These are phyloP conservation scores for Chernovozyma aurita DNA, from an alignment of 1,139 yeast genomes.

Conservation along the genomic window DNA sequence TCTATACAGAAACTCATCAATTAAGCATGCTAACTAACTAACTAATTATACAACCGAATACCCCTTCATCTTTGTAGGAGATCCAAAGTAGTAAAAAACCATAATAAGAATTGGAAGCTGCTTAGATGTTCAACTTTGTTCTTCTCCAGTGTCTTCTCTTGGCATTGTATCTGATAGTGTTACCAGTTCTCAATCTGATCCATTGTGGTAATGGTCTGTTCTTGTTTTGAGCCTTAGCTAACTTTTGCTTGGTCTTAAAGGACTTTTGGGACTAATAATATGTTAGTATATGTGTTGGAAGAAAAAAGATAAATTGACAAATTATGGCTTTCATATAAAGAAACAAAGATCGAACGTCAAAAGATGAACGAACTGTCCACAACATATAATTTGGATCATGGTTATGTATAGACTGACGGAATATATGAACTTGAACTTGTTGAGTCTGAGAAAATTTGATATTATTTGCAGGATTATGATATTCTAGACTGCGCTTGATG, in stretches of 20 bases:
- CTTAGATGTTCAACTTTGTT: constrained; percentile 97
- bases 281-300: constrained; percentile 5
- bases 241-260: constrained; percentile 97
- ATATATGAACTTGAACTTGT: too few species aligned
- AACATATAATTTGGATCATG: not conserved
- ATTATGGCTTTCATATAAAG: not conserved
- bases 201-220: constrained; percentile 99
- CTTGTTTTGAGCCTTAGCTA: constrained; percentile 98
- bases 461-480: too few species aligned
- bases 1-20: constrained; percentile 5
- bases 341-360: not conserved
- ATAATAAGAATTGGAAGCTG: constrained; percentile 8
- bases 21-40: constrained; percentile 8
- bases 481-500: too few species aligned
- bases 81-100: constrained; percentile 1
- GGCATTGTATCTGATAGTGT: constrained; percentile 98
- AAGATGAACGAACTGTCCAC: too few species aligned
- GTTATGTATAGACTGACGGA: not conserved
- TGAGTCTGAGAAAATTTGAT: too few species aligned
- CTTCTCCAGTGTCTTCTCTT: constrained; percentile 99
- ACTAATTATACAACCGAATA: constrained; percentile 1
- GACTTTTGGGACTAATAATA: constrained; percentile 81
- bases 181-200: constrained; percentile 98
- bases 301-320: too few species aligned
- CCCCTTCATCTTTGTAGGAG: not conserved